Base-by-base conservation (phyloP, 352 stramenopile genomes). In the Thraustochytrium sp. region DNA sequence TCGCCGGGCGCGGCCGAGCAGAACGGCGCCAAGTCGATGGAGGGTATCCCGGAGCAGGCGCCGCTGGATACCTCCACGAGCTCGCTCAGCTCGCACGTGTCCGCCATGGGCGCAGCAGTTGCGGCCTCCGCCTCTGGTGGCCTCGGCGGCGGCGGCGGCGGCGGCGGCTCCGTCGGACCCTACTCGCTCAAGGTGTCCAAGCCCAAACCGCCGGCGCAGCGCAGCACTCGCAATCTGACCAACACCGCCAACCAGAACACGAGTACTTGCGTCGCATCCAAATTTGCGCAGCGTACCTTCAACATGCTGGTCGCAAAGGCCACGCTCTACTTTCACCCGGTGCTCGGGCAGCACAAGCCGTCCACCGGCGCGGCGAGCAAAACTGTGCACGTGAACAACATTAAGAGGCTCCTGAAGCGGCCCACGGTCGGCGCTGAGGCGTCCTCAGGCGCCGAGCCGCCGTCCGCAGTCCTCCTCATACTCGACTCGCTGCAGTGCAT, bases 401-500 rank as follows among this genome's bases (percentile, higher is more conserved):
- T 63, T 1, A 11, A 29, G 9, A 21, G 34, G 1, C 31, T 65
- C 21, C 21, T 78, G 26, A 53, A 53, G 2, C 2, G 2, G 40
- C 36, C 36, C 2, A 55, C 13, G 2, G 36, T 18, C 16, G 16
- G 5, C 16, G 42, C 42, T 16, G 42, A 16, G 42, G 5, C 42
- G 42, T 5, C 42, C 5, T 16, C 42, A 5, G 42, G 5, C 5
- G 5, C 42, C 16, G 42, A 49, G 5, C 5, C 16, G 5, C 5
- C 31, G 5, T 23, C 63, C 0, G 46, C 44, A 11, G 34, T 65
- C 8, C 36, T 75, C 5, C 68, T 80, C 2, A 34, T 80, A 2
- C 68, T 80, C 8, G 68, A 80, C 31, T n/a, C 68, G 8, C 4
- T 36, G 46, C 68, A 80, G 68, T 80, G 68, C 51, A 23, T 46